These are phyloP conservation scores for Zygnema cylindricum DNA, from an alignment of 139 green algal genomes.

Conservation along the genomic window DNA sequence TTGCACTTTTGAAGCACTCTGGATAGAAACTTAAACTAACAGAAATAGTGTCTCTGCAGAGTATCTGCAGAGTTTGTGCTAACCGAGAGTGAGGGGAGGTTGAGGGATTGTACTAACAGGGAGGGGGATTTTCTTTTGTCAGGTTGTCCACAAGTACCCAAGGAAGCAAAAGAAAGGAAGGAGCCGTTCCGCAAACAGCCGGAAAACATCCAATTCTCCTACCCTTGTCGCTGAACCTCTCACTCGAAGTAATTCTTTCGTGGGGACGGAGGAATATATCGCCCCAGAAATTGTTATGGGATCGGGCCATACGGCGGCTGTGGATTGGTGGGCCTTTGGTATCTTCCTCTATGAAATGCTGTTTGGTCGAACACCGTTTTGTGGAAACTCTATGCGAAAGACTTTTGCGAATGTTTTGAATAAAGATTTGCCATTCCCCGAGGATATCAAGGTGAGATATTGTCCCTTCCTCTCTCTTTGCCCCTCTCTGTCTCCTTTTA, in stretches of 20 bases:
- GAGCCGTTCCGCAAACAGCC: background rate
- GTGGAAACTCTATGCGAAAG: background rate
- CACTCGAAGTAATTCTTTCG: conserved; percentile 90
- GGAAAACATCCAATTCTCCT: background rate
- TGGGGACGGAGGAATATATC: conserved; percentile 89
- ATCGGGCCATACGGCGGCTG: conserved; percentile 43
- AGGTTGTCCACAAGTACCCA: background rate
- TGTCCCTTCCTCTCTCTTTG: too few species aligned
- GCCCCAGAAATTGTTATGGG: conserved; percentile 67
- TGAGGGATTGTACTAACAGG: too few species aligned
- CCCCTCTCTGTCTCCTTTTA: background rate
- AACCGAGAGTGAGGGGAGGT: too few species aligned
- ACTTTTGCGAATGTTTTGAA: conserved; percentile 30
- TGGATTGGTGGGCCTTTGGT: conserved; percentile 62
- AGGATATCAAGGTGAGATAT: conserved; percentile 13
- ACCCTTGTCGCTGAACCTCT: conserved; percentile 76
- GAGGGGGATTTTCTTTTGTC: too few species aligned
- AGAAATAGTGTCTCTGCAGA: too few species aligned
- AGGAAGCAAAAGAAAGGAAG: background rate
- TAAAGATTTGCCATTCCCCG: conserved; percentile 2
- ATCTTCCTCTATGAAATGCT: conserved; percentile 38
- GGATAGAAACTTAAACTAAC: too few species aligned
- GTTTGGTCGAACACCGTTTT: conserved; percentile 20
- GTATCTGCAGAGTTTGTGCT: too few species aligned
- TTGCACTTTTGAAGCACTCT: too few species aligned